phyloP scores from a whole-genome alignment of 108 stramenopile species.

The Asterionellopsis glacialis region DNA sequence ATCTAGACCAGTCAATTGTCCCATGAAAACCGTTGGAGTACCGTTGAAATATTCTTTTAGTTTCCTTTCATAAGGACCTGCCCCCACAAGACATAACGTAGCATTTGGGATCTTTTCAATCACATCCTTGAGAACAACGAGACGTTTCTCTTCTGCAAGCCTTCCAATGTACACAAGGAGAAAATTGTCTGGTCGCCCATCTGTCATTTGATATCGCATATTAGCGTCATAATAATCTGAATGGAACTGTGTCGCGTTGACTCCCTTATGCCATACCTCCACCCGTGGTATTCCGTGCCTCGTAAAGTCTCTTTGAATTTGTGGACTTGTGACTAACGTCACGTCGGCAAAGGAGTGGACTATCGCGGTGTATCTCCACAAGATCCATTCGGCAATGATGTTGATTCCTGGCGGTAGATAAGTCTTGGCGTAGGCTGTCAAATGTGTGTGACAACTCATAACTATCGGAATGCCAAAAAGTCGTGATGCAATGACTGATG shows the following conservation, averaged over 20 bases:
- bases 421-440: slow-evolving; percentile 56
- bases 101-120: slow-evolving; percentile 53
- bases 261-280: slow-evolving; percentile 86
- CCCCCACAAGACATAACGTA: slow-evolving; percentile 51
- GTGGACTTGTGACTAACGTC: slow-evolving; percentile 75
- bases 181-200: slow-evolving; percentile 71
- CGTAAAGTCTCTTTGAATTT: slow-evolving; percentile 56
- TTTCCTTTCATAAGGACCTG: slow-evolving; percentile 36
- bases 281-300: slow-evolving; percentile 41
- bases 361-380: slow-evolving; percentile 32
- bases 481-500: slow-evolving; percentile 32
- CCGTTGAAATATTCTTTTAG: slow-evolving; percentile 52
- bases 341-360: slow-evolving; percentile 70
- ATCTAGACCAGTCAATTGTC: slow-evolving; percentile 37
- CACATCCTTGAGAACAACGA: slow-evolving; percentile 62
- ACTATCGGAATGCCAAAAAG: slow-evolving; percentile 32
- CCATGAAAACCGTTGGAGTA: slow-evolving; percentile 49
- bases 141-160: slow-evolving; percentile 84
- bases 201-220: slow-evolving; percentile 65
- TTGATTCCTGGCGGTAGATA: slow-evolving; percentile 30
- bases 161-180: slow-evolving; percentile 90
- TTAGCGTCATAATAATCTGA: slow-evolving; percentile 44
- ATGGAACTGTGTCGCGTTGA: slow-evolving; percentile 79
- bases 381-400: slow-evolving; percentile 28
- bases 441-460: slow-evolving; percentile 73